Conservation (phyloP, 2,329 filamentous ascomycete genomes). For the Claviceps spartinae region DNA sequence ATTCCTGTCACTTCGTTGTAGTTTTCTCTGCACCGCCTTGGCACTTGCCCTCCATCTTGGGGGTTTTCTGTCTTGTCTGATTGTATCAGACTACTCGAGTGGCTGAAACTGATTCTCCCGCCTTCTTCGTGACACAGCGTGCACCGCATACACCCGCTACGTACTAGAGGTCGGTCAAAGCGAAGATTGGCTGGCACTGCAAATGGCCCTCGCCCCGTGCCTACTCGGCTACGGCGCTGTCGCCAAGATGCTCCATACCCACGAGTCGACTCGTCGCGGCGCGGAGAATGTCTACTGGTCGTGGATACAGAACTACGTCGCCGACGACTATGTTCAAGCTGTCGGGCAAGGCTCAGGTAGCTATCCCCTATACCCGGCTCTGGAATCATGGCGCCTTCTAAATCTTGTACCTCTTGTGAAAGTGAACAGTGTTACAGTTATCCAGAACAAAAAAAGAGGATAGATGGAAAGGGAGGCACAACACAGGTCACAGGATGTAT, state of each 20-base stretch:
- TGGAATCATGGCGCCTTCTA: too few species aligned
- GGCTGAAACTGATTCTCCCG: background rate
- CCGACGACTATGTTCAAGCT: conserved; percentile 62
- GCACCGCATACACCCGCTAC: conserved; percentile 71
- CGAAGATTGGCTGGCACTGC: conserved; percentile 76
- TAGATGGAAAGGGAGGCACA: background rate
- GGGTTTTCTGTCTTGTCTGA: background rate
- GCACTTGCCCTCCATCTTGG: background rate
- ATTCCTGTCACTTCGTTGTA: too few species aligned
- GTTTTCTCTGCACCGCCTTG: background rate
- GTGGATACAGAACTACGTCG: conserved; percentile 84
- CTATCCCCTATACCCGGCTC: conserved; percentile 10
- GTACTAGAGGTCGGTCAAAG: conserved; percentile 80
- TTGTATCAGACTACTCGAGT: background rate
- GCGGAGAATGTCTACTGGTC: conserved; percentile 66
- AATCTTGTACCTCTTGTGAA: too few species aligned
- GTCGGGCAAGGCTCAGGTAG: conserved; percentile 57
- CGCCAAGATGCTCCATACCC: conserved; percentile 54
- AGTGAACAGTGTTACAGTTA: background rate
- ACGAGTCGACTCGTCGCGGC: conserved; percentile 41
- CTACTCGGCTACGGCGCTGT: conserved; percentile 79
- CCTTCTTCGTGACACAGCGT: conserved; percentile 32
- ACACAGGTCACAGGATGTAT: background rate
- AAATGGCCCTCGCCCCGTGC: conserved; percentile 74
- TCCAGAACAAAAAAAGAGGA: background rate